These are phyloP conservation scores for Ploettnerulaceae sp. DNA, from an alignment of 2,329 filamentous ascomycete species.

Conservation along the genomic window DNA sequence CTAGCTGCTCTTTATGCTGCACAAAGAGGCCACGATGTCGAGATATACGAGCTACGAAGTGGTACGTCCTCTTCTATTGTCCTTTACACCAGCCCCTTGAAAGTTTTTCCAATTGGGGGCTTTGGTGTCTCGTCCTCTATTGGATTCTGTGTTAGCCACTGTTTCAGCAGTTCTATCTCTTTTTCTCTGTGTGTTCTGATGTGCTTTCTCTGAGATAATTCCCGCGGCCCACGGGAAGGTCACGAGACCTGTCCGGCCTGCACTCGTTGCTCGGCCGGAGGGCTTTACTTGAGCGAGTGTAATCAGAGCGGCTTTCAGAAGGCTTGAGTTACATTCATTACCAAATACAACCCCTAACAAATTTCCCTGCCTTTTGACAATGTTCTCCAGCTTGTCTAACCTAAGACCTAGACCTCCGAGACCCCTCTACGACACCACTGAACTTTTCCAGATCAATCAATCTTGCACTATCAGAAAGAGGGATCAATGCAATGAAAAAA, in stretches of 20 bases:
- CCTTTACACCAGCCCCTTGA: background rate
- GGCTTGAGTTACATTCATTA: no score
- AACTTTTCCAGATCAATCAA: slow-evolving; percentile 99
- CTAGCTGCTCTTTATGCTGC: slow-evolving; percentile 91
- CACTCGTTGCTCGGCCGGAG: no score
- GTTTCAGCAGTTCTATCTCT: background rate
- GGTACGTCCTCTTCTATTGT: slow-evolving; percentile 53
- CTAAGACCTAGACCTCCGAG: slow-evolving; percentile 88
- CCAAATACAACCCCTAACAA: no score
- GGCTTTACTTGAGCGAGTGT: no score
- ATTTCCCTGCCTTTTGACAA: no score
- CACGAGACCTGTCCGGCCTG: background rate
- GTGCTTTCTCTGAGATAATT: background rate
- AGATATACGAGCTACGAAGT: slow-evolving; percentile 87
- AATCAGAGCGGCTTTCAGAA: no score
- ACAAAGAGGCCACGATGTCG: slow-evolving; percentile 79
- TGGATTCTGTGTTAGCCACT: no score
- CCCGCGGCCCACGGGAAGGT: background rate
- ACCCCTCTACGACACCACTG: slow-evolving; percentile 74
- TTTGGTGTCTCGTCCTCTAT: no score
- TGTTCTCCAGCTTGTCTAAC: background rate
- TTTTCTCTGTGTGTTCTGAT: background rate
- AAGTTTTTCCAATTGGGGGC: slow-evolving; percentile 3
- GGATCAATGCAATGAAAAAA: slow-evolving; percentile 79
- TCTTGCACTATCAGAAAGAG: slow-evolving; percentile 85